phyloP scores from a whole-genome alignment of 345 rosid genomes.

The Linum tenue region DNA sequence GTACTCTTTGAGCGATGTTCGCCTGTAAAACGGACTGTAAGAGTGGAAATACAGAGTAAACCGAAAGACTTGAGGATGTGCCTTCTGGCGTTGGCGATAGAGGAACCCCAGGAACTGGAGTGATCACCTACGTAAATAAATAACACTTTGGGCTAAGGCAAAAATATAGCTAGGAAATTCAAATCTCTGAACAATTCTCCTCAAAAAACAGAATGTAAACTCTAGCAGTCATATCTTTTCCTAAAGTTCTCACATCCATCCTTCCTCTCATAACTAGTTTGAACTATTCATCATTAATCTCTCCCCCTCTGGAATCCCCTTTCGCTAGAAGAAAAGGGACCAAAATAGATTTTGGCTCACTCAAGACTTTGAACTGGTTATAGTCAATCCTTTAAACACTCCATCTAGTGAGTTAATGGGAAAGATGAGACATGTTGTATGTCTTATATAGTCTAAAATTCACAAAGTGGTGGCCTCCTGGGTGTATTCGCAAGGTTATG shows the following conservation, averaged over 20 bases:
- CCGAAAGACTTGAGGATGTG: conserved; percentile 30
- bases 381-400: not conserved
- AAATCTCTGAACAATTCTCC: too few species aligned
- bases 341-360: not conserved
- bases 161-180: too few species aligned
- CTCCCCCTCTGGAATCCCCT: not conserved
- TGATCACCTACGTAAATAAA: conserved; percentile 48
- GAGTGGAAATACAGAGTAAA: conserved; percentile 39
- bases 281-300: not conserved
- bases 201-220: too few species aligned
- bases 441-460: too few species aligned
- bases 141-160: too few species aligned
- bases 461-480: not conserved
- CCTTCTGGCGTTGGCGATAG: conserved; percentile 32
- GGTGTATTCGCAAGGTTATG: not conserved
- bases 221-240: too few species aligned
- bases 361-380: not conserved
- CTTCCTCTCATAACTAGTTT: not conserved
- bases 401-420: not conserved
- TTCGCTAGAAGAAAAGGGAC: not conserved
- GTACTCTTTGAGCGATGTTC: conserved; percentile 76
- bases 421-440: not conserved
- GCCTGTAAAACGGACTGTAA: conserved; percentile 57
- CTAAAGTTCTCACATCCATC: not conserved
- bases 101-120: conserved; percentile 37